These are phyloP conservation scores for Vigna unguiculata DNA, from an alignment of 306 rosid genomes.

Conservation along the genomic window DNA sequence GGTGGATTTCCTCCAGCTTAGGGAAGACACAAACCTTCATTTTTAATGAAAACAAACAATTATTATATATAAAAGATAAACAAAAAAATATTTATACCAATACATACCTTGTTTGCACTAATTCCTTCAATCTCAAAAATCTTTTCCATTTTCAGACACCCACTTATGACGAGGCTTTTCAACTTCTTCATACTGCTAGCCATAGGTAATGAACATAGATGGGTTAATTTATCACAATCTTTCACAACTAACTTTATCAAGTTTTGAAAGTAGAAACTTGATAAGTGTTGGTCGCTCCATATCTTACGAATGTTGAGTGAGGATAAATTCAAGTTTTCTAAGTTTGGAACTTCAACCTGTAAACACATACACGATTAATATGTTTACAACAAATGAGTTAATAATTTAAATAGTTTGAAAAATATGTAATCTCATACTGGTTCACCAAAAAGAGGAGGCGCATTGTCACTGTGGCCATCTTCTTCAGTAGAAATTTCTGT, in stretches of 20 bases:
- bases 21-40: conserved; percentile 24
- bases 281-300: not conserved
- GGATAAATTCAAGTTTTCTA: conserved; percentile 38
- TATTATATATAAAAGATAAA: not conserved
- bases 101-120: not conserved
- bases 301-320: not conserved
- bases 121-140: not conserved
- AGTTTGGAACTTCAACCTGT: conserved; percentile 39
- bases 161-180: conserved; percentile 34
- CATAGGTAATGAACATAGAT: conserved; percentile 28
- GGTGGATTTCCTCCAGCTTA: conserved; percentile 28
- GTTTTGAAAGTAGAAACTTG: not conserved
- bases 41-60: not conserved
- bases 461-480: not conserved
- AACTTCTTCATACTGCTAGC: conserved; percentile 43
- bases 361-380: not conserved
- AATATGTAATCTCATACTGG: not conserved
- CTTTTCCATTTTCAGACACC: conserved; percentile 38
- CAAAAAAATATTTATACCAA: not conserved
- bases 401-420: not conserved
- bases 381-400: not conserved
- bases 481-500: not conserved
- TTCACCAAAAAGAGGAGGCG: conserved; percentile 4
- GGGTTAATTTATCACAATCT: not conserved
- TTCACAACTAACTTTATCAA: not conserved